Evolutionary conservation across 192 early-diverging fungal genomes (phyloP), one percentile per base, ranked within the genome.

Genomic region (Haplosporangium gracile): DNA sequence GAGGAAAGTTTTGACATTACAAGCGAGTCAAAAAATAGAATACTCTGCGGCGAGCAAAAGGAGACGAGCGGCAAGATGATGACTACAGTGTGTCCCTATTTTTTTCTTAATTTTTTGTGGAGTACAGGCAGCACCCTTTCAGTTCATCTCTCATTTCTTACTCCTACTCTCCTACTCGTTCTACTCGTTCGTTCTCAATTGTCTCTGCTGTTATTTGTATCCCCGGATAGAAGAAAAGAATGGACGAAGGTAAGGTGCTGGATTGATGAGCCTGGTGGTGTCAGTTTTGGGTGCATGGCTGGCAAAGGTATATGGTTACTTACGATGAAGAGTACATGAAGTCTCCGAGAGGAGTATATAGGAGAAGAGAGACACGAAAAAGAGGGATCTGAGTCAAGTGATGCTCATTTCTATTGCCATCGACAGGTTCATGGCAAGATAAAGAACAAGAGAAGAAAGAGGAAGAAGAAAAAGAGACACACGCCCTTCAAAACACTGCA

Each of bases 311-410:
- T 18, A 51, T 18, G 49, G 20, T 2, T 18, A n/a, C 55, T 11
- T 65, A 65, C 1, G 1, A 24, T n/a, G 26, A 65, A 24, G 24
- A 29, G 60, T 65, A 65, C 60, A 32, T 15, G 7, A n/a, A 65
- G 60, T 65, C 60, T 65, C 60, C 60, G 60, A 65, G 26, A 32
- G 26, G 32, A 65, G 29, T 11, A 65, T 11, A 15, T 7, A 60
- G 55, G n/a, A 60, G 24, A 57, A 57, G 18, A 57, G 55, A 57
- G 6, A 57, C 24, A 57, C 2, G 6, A 57, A 20, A 22, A 24
- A 57, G 20, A 65, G 29, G 60, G 60, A 65, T 65, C 60, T 65
- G 60, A 65, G 60, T 65, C 60, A 65, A 65, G 60, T 65, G 60
- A 32, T 65, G 60, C n/a, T 65, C 60, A 32, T 65, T 15, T 32